Base-by-base conservation (phyloP, 2,329 filamentous ascomycete genomes). In the Cordyceps cicadae region DNA sequence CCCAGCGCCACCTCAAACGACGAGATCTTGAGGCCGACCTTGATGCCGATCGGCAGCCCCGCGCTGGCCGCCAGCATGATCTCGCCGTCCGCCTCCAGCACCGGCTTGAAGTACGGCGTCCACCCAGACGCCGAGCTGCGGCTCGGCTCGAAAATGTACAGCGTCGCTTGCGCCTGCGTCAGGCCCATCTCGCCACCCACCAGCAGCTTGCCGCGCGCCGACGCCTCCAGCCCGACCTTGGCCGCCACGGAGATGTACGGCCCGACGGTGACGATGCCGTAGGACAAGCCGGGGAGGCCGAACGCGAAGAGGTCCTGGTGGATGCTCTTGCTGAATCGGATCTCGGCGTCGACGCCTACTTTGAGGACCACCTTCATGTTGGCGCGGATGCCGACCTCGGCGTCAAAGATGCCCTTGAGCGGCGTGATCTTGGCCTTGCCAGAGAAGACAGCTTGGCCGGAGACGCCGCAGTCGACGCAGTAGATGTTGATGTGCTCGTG, bases 121-220 rank as follows among this genome's bases (percentile, higher is more conserved):
- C 67, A 70, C 53, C 66, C 66, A 12, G 59, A 56, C 9, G 63
- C 59, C 37, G 61, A 62, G 58, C 61, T 69, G 14, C 64, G 62
- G 17, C 37, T 54, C 2, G 63, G 51, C 49, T 69, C 62, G 29
- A 69, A 63, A 29, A 70, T 61, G 61, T 70, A 66, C 29, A 71
- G 62, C 12, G 63, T 54, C 8, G 66, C 64, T 12, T 61, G 57
- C 1, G 68, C 67, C 32, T 69, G 64, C 48, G 67, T 58, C 9
- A 72, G 45, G 9, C 68, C 69, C 65, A 71, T 67, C 56, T 71
- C 69, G 6, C 66, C 71, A 8, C 70, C 69, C 11, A 67, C 70
- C 19, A 72, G 65, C 5, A 72, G 54, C 26, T 62, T 60, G 17
- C 70, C 70, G 15, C 64, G 60, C 9, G 68, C 67, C 1, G 62